Evolutionary conservation across 2,329 filamentous ascomycete species (phyloP), one percentile per base, ranked within the genome.

Genomic region (Trichoderma sp.): DNA sequence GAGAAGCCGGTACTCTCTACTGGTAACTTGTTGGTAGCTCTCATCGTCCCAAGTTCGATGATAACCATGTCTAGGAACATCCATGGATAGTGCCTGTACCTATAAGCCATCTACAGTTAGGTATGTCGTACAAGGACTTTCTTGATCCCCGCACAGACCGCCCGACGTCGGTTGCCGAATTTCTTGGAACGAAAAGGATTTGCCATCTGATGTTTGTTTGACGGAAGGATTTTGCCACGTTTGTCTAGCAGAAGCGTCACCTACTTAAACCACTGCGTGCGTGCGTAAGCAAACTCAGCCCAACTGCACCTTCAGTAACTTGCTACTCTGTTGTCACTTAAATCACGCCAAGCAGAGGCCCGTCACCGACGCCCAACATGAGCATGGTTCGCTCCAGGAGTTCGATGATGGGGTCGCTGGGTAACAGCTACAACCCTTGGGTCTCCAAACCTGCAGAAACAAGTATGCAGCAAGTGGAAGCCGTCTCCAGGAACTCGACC

Each of bases 401-500:
- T 6, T 15, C 12, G 34, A 36, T 39, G 34, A 39, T 7, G 3
- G 17, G 7, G 8, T 43, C 39, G 39, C 5, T 43, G 17, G 7
- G 7, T 43, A 8, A 3, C 39, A 43, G 39, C 17, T 43, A 15
- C 39, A 43, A n/a, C 2, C 4, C 17, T 47, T 9, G 17, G 36
- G 17, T 8, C 36, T 4, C 6, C 15, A 4, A 43, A n/a, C 17
- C 36, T 4, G 15, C 39, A n/a, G 3, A 20, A 47, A n/a, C 43
- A 43, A 43, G 15, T 43, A 6, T 47, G 43, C 43, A 11, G 43
- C 43, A 47, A 47, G 43, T 6, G 2, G 43, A 47, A 47, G 43
- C 7, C 43, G 6, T 47, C n/a, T 9, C 36, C 3, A 1, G 7
- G 1, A 43, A 5, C n/a, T 47, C 43, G n/a, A 0, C 0, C 9